Percentiles rank a stretch among this genome's conserved stretches.
These are phyloP conservation scores for Fusarium falciforme DNA, from an alignment of 2,329 filamentous ascomycete genomes.

Conservation along the genomic window DNA sequence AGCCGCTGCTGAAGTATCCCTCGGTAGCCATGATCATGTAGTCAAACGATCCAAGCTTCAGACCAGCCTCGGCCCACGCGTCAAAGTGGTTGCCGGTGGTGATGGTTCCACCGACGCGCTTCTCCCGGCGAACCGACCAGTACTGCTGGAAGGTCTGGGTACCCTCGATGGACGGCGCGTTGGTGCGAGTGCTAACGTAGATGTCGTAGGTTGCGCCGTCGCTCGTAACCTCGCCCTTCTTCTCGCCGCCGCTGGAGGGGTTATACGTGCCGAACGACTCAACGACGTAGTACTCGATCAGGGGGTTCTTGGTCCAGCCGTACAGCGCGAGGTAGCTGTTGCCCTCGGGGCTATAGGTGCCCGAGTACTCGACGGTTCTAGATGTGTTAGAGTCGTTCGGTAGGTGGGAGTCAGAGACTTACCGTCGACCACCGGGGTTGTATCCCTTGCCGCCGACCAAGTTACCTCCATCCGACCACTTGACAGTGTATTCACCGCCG, in stretches of 20 bases:
- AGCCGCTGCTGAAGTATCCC: slow-evolving; percentile 62
- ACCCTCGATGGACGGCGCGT: slow-evolving; percentile 59
- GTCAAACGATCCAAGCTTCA: slow-evolving; percentile 60
- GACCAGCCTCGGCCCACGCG: slow-evolving; percentile 60
- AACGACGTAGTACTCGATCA: slow-evolving; percentile 54
- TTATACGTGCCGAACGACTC: slow-evolving; percentile 53
- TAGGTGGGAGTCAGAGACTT: slow-evolving; percentile 23
- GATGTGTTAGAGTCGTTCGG: not conserved
- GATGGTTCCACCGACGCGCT: slow-evolving; percentile 62
- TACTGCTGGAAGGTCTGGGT: slow-evolving; percentile 63
- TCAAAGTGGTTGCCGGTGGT: slow-evolving; percentile 62
- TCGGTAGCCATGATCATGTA: slow-evolving; percentile 67
- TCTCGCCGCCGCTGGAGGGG: slow-evolving; percentile 46
- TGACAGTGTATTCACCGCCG: slow-evolving; percentile 55
- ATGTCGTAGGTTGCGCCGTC: slow-evolving; percentile 53
- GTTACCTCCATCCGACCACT: slow-evolving; percentile 52
- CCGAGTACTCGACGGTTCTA: slow-evolving; percentile 39
- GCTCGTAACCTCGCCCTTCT: slow-evolving; percentile 47
- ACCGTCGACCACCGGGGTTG: slow-evolving; percentile 51
- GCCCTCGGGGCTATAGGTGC: slow-evolving; percentile 47
- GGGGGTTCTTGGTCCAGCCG: slow-evolving; percentile 52
- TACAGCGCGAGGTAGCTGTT: slow-evolving; percentile 53
- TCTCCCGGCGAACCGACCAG: slow-evolving; percentile 61
- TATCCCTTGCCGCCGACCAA: slow-evolving; percentile 40
- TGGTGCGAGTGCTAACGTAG: slow-evolving; percentile 49